Percentiles rank a stretch among this genome's conserved stretches.
These are phyloP conservation scores for Paspalum notatum DNA, from an alignment of 176 grass and related monocot species.

Conservation along the genomic window DNA sequence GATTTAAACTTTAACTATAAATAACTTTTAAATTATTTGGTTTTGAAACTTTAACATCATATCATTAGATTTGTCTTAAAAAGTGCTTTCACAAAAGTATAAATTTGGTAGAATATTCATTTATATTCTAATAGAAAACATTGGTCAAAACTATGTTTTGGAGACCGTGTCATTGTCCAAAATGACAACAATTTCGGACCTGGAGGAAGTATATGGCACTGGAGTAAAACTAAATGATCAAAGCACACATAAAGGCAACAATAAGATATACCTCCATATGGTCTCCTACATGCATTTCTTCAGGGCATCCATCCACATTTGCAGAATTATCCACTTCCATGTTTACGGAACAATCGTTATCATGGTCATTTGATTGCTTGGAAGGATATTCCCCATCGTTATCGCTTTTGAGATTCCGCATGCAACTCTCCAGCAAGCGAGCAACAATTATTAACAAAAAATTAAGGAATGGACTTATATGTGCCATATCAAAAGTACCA, in stretches of 20 bases:
- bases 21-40: too few species aligned
- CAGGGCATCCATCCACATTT: conserved; percentile 35
- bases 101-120: too few species aligned
- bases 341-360: conserved; percentile 7
- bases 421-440: conserved; percentile 75
- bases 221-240: conserved; percentile 12
- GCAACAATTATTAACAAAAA: conserved; percentile 76
- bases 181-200: too few species aligned
- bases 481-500: conserved; percentile 73
- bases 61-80: too few species aligned
- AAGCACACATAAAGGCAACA: conserved; percentile 7
- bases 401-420: conserved; percentile 44
- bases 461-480: conserved; percentile 73
- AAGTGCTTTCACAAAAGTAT: too few species aligned
- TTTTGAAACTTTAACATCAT: too few species aligned
- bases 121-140: too few species aligned
- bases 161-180: too few species aligned
- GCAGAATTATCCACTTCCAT: conserved; percentile 44
- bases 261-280: conserved; percentile 44
- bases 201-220: conserved; percentile 19
- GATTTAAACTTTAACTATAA: too few species aligned
- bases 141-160: too few species aligned
- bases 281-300: conserved; percentile 22
- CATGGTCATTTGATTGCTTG: conserved; percentile 42
- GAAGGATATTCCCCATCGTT: conserved; percentile 26